Evolutionary conservation across 208 protist genomes (phyloP).

Genomic region (Leishmania tropica): DNA sequence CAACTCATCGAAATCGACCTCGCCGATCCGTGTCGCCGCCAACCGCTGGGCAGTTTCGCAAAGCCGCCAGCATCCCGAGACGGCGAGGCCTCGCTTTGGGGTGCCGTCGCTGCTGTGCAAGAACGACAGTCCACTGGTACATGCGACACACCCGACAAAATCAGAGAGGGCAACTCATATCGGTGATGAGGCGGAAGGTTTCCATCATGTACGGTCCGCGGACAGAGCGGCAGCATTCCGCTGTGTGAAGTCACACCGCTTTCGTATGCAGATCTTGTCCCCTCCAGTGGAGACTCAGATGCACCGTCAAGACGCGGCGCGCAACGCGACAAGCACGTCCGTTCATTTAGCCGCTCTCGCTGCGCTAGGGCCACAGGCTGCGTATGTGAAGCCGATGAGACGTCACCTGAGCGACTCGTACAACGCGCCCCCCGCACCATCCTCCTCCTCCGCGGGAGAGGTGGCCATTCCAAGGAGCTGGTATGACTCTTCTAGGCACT

Average conservation of each 20-base stretch:
- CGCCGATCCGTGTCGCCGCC: not conserved
- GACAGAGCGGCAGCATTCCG: not conserved
- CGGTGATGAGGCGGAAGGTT: not conserved
- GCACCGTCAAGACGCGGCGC: not conserved
- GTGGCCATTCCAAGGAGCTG: slow-evolving; percentile 4
- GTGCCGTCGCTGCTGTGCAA: not conserved
- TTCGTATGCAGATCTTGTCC: slow-evolving; percentile 23
- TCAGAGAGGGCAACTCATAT: not conserved
- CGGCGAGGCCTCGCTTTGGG: not conserved
- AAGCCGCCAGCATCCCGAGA: not conserved
- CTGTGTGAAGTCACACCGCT: slow-evolving; percentile 19
- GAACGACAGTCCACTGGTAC: no score
- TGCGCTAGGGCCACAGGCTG: not conserved
- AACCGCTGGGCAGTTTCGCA: not conserved
- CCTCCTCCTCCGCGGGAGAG: not conserved
- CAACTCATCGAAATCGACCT: not conserved
- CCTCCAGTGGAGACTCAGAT: not conserved
- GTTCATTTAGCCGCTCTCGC: not conserved
- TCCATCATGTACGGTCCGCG: no score
- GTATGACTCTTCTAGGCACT: slow-evolving; percentile 4
- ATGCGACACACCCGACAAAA: not conserved
- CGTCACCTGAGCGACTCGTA: not conserved
- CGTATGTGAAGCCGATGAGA: not conserved
- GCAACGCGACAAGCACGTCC: not conserved
- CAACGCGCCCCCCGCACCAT: not conserved